Conservation (phyloP, 2,329 filamentous ascomycete species). For the Hypoxylon sp. region DNA sequence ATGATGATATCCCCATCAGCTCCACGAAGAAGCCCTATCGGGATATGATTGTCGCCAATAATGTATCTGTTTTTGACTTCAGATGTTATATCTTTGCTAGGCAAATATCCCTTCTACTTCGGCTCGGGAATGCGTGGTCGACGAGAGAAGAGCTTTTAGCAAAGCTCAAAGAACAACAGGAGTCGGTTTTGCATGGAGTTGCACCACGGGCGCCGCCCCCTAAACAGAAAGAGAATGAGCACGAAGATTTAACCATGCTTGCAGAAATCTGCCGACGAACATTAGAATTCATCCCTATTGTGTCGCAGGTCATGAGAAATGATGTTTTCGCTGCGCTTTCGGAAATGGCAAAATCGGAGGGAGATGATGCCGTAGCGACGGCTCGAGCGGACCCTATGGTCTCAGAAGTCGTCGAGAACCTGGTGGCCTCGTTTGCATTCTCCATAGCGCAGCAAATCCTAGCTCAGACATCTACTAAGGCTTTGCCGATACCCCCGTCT, state of each 20-base stretch:
- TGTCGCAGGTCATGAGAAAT: conserved; percentile 82
- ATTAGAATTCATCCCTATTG: conserved; percentile 85
- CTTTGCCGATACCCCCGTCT: conserved; percentile 76
- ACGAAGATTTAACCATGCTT: conserved; percentile 83
- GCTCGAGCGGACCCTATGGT: conserved; percentile 57
- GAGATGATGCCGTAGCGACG: conserved; percentile 54
- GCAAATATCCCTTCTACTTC: conserved; percentile 85
- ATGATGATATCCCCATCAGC: conserved; percentile 73
- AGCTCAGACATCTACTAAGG: conserved; percentile 79
- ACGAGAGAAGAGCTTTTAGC: conserved; percentile 73
- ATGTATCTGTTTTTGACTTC: conserved; percentile 97
- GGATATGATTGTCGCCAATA: conserved; percentile 91
- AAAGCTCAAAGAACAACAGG: conserved; percentile 74
- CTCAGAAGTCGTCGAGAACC: conserved; percentile 75
- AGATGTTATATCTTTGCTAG: conserved; percentile 93
- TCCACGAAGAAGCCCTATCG: conserved; percentile 84
- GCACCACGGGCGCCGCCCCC: conserved; percentile 66
- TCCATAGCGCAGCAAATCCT: conserved; percentile 82
- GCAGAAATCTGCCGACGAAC: conserved; percentile 88
- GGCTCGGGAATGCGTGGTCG: conserved; percentile 82
- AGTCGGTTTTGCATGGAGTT: conserved; percentile 70
- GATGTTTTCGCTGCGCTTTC: conserved; percentile 79
- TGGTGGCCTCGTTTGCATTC: conserved; percentile 85
- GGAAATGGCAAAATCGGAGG: conserved; percentile 57
- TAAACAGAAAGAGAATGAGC: conserved; percentile 68